phyloP scores from a whole-genome alignment of 805 yeast genomes.

The Pichia membranifaciens region DNA sequence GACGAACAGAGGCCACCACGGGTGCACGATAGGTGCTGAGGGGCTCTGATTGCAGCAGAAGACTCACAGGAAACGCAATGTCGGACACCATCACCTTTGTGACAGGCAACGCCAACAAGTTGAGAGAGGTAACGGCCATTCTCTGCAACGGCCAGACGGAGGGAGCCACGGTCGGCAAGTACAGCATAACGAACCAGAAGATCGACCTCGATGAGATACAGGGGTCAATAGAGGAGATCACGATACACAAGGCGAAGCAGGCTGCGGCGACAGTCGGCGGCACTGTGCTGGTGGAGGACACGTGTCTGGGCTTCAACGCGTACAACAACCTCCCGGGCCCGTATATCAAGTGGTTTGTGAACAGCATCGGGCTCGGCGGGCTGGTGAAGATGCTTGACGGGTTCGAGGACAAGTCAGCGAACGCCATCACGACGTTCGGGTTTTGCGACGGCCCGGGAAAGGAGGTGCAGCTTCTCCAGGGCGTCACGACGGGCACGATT shows the following conservation, averaged over 20 bases:
- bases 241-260: constrained; percentile 68
- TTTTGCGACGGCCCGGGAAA: constrained; percentile 76
- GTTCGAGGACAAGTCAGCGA: constrained; percentile 78
- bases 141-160: constrained; percentile 37
- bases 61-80: too few species aligned
- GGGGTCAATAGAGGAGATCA: constrained; percentile 78
- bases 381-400: constrained; percentile 71
- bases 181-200: constrained; percentile 50
- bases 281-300: constrained; percentile 92
- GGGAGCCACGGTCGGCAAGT: constrained; percentile 40
- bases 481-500: constrained; percentile 73
- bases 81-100: constrained; percentile 29
- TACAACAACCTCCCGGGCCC: constrained; percentile 88
- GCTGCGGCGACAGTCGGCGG: constrained; percentile 62
- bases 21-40: too few species aligned
- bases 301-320: constrained; percentile 81
- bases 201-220: constrained; percentile 89
- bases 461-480: constrained; percentile 76
- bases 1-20: too few species aligned
- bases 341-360: constrained; percentile 79
- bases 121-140: constrained; percentile 77
- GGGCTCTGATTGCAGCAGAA: too few species aligned
- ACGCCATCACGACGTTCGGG: constrained; percentile 89
- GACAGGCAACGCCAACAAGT: constrained; percentile 83
- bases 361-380: constrained; percentile 68